These are phyloP conservation scores for Wickerhamiella pararugosa DNA, from an alignment of 1,139 yeast species.

Conservation along the genomic window DNA sequence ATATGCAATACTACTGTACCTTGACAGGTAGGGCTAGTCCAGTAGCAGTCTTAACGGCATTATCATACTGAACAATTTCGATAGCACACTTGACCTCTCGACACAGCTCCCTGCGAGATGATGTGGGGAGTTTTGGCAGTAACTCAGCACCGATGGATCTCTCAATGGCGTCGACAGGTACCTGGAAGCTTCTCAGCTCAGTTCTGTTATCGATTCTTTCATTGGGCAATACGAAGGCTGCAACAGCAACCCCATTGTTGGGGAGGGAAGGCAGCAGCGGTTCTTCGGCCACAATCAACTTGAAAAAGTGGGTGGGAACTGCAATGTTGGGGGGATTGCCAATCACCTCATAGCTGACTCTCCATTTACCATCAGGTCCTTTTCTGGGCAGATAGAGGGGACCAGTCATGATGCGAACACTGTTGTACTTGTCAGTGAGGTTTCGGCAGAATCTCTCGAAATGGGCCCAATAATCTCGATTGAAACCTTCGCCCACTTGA, in stretches of 20 bases:
- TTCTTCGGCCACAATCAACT: conserved; percentile 71
- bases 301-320: conserved; percentile 95
- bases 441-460: conserved; percentile 79
- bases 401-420: conserved; percentile 82
- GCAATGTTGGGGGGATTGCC: conserved; percentile 96
- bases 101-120: conserved; percentile 55
- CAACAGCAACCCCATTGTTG: conserved; percentile 50
- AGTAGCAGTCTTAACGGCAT: conserved; percentile 9
- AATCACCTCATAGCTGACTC: conserved; percentile 79
- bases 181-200: conserved; percentile 63
- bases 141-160: conserved; percentile 74
- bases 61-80: conserved; percentile 15
- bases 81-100: conserved; percentile 53
- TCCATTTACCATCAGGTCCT: conserved; percentile 61
- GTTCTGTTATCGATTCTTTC: conserved; percentile 52
- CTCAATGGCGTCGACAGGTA: conserved; percentile 82
- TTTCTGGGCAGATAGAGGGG: conserved; percentile 78
- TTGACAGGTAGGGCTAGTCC: too few relatives aligned
- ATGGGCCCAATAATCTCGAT: conserved; percentile 93
- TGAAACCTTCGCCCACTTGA: conserved; percentile 95
- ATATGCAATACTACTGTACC: too few relatives aligned
- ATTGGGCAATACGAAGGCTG: conserved; percentile 89
- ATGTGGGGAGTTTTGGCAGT: conserved; percentile 48
- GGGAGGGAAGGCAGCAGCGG: conserved; percentile 26
- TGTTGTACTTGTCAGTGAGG: conserved; percentile 48